These are phyloP conservation scores for Fulvia fulva DNA, from an alignment of 2,329 filamentous ascomycete genomes.

Conservation along the genomic window DNA sequence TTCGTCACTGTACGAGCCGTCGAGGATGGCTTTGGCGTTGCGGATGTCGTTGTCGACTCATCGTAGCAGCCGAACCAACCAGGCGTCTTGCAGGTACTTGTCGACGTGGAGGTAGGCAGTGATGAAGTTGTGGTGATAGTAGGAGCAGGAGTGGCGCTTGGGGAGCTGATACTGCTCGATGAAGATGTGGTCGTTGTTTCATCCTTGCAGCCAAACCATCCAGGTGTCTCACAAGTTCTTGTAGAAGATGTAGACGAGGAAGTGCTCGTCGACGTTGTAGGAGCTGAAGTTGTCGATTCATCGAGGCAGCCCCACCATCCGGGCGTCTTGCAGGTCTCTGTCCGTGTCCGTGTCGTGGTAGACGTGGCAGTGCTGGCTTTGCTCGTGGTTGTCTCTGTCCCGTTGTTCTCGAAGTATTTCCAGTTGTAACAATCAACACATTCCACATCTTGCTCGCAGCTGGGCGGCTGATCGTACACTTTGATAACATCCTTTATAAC, in stretches of 20 bases:
- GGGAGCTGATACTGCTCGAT: conserved; percentile 21
- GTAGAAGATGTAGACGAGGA: conserved; percentile 39
- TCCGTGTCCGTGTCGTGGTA: conserved; percentile 63
- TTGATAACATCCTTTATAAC: conserved; percentile 86
- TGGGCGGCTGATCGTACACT: conserved; percentile 74
- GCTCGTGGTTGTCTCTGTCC: conserved; percentile 67
- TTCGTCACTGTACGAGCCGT: conserved; percentile 13
- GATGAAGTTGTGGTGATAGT: conserved; percentile 30
- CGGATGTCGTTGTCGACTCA: conserved; percentile 41
- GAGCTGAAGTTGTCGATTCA: conserved; percentile 39
- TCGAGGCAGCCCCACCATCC: conserved; percentile 89
- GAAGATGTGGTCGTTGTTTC: conserved; percentile 40
- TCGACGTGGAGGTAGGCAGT: conserved; percentile 64
- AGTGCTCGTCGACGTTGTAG: conserved; percentile 42
- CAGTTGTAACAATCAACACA: conserved; percentile 88
- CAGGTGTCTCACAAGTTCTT: conserved; percentile 58
- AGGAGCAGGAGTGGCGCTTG: conserved; percentile 22
- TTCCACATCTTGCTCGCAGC: conserved; percentile 67
- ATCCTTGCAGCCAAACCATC: conserved; percentile 66
- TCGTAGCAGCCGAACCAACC: conserved; percentile 84
- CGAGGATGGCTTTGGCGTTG: conserved; percentile 15
- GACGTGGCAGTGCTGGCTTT: conserved; percentile 52
- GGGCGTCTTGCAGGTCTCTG: conserved; percentile 83
- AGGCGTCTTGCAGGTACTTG: conserved; percentile 82
- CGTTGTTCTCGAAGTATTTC: conserved; percentile 94